Base-by-base conservation (phyloP, 768 basidiomycete species). In the Boletus bicolor region DNA sequence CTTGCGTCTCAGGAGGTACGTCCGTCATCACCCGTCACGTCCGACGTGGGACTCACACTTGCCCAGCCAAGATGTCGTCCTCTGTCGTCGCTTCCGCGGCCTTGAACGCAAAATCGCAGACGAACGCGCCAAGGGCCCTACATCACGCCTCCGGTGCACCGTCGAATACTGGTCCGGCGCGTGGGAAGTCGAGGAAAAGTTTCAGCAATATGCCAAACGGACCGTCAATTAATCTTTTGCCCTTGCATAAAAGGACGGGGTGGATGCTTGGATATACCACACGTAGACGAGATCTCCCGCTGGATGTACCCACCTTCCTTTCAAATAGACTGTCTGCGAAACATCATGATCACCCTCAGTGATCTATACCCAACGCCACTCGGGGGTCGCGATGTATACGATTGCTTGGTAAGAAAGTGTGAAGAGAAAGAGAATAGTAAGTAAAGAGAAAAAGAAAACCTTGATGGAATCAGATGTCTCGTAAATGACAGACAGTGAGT, bases 181-280 rank as follows among this genome's bases (percentile, higher is more conserved):
- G 43, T 98, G 96, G 96, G 93, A 98, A 69, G 86, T 94, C 44
- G 96, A 98, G 70, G 92, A 96, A 72, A 79, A 82, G 43, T 89
- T 93, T 64, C 68, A 66, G 39, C 38, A 37, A 52, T 60, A 61
- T 5, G 58, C 54, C 2, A 37, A 51, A 12, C 1, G 7, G 39
- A 44, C 4, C 19, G 11, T 41, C 32, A 55, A 60, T 35, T 60
- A 56, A 19, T 24, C 24, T 7, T 9, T n/a, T 38, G 19, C 9
- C 26, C 26, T 6, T 28, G 4, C 26, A 28, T 28, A 28, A 7
- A 28, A 7, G 26, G 26, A 28, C 26, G 26, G 26, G 30, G 30
- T 32, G 7, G 14, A 19, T 8, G 19, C n/a, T 47, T 21, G 46
- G 24, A 37, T 28, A 49, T n/a, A 12, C 4, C 24, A 37, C 48